Evolutionary conservation across 2,329 filamentous ascomycete genomes (phyloP).

Genomic region (Onygenales sp.): DNA sequence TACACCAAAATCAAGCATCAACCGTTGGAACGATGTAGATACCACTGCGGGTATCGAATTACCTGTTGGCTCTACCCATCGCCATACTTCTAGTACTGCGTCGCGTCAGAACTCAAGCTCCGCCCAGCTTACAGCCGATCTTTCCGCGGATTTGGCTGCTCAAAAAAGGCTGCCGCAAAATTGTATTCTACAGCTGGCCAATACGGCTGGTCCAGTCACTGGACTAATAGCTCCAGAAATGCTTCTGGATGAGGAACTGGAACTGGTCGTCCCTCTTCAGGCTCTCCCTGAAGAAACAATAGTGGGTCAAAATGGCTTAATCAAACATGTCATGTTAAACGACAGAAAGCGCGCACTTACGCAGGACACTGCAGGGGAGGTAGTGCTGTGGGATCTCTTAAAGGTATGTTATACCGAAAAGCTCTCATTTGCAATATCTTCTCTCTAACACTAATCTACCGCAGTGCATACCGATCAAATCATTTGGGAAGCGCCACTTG

Average conservation of each 20-base stretch:
- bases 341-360: slow-evolving; percentile 84
- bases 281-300: slow-evolving; percentile 69
- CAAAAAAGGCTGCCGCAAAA: slow-evolving; percentile 61
- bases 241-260: slow-evolving; percentile 40
- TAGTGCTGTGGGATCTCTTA: slow-evolving; percentile 88
- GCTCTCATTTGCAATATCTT: background rate
- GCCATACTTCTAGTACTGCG: slow-evolving; percentile 38
- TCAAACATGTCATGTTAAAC: slow-evolving; percentile 87
- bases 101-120: slow-evolving; percentile 23
- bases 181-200: slow-evolving; percentile 72
- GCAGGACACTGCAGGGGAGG: slow-evolving; percentile 87
- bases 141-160: slow-evolving; percentile 21
- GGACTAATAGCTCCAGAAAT: slow-evolving; percentile 9
- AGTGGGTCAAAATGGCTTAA: slow-evolving; percentile 87
- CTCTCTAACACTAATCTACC: slow-evolving; percentile 10
- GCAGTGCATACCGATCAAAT: slow-evolving; percentile 75
- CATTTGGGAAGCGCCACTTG: slow-evolving; percentile 88
- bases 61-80: slow-evolving; percentile 45
- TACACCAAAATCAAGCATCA: slow-evolving; percentile 82
- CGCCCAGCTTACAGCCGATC: slow-evolving; percentile 23
- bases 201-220: slow-evolving; percentile 58
- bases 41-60: slow-evolving; percentile 59
- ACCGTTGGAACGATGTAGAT: slow-evolving; percentile 81
- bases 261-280: slow-evolving; percentile 53
- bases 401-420: slow-evolving; percentile 44